Base-by-base conservation (phyloP, 352 stramenopile genomes). In the Thalassiosira mediterranea region DNA sequence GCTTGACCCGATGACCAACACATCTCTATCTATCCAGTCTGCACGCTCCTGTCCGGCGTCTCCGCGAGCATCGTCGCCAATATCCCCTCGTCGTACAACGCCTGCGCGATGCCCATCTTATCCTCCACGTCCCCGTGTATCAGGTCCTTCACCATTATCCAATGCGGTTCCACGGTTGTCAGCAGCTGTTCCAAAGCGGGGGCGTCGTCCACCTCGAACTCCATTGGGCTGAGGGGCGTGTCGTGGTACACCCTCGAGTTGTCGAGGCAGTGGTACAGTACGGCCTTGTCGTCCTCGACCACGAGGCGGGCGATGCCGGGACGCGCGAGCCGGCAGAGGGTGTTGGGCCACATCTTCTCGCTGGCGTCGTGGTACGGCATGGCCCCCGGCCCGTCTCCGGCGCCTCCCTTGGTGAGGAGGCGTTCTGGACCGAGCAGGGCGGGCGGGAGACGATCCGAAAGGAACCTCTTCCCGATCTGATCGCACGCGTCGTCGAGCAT, bases 221-320 rank as follows among this genome's bases (percentile, higher is more conserved):
- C 91, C 73, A 96, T 70, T 13, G 90, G 87, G 60, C 77, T 88
- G 34, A 94, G 69, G 32, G 88, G 79, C 54, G 83, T 90, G 21
- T 80, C 84, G 25, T 91, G 88, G 73, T 92, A 93, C 21, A 87
- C 81, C 21, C 87, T 37, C 4, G 87, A 86, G 56, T 96, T 96
- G 34, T 95, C 93, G 40, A 85, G 80, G 68, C 88, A 95, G 66
- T 96, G 93, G 76, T 96, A 96, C 1, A 96, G 26, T 8, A 96
- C 84, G 13, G 87, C 86, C 62, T 91, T 93, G 11, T 84, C 90
- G 17, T 94, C 90, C 72, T 95, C 93, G 13, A 96, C 64, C 5
- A 94, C 74, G 3, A 95, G 69, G 4, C 89, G 67, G 29, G 91
- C 93, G 71, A 94, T 87, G 15, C 92, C 88, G n/a, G 86, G 83